phyloP scores from a whole-genome alignment of 2,329 filamentous ascomycete genomes.

The Fusarium metavorans region DNA sequence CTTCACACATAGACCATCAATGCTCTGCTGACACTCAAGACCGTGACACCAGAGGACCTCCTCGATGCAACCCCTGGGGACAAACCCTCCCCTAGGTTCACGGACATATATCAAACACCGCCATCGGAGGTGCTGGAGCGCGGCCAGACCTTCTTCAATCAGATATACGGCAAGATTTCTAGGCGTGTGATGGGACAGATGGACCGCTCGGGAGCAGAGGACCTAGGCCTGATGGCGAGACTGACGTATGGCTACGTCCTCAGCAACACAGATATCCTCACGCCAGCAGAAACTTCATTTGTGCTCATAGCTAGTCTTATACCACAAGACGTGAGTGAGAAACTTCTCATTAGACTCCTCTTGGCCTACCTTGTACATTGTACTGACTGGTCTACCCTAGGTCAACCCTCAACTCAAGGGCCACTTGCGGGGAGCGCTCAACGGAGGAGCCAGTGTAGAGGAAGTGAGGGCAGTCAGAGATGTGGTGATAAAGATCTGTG shows the following conservation, averaged over 20 bases:
- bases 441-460: conserved; percentile 42
- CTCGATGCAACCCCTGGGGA: conserved; percentile 25
- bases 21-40: conserved; percentile 38
- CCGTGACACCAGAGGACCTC: conserved; percentile 39
- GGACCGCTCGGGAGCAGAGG: conserved; percentile 41
- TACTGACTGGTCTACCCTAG: conserved; percentile 22
- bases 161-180: conserved; percentile 42
- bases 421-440: conserved; percentile 42
- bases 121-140: conserved; percentile 30
- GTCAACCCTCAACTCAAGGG: conserved; percentile 46
- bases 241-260: conserved; percentile 43
- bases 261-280: conserved; percentile 42
- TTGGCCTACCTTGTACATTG: background rate
- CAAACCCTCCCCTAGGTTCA: conserved; percentile 18
- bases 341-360: background rate
- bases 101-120: conserved; percentile 35
- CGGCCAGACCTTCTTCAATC: conserved; percentile 39
- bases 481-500: conserved; percentile 42
- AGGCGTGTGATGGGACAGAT: conserved; percentile 44
- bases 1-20: conserved; percentile 38
- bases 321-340: conserved; percentile 42
- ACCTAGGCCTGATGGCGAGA: conserved; percentile 41
- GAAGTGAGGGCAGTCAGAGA: conserved; percentile 44
- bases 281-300: conserved; percentile 40
- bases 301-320: conserved; percentile 45